Evolutionary conservation across 148 eudicot genomes (phyloP), one percentile per base, ranked within the genome.

Genomic region (Fallopia convolvulus): DNA sequence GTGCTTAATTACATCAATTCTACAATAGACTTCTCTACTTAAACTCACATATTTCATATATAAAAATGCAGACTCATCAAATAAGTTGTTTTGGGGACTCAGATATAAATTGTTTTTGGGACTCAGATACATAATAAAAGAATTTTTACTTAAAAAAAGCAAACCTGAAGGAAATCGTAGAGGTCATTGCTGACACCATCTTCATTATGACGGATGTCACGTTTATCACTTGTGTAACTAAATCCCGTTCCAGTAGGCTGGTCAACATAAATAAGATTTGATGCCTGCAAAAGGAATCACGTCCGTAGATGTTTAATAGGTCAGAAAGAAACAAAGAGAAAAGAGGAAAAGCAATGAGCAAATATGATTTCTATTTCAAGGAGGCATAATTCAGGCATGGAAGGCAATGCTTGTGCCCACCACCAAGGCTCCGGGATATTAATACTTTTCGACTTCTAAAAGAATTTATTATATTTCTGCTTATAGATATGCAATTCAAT

Each of bases 201-300:
- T 74, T 87, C 90, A 40, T 86, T 84, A 56, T 85, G 89, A 14
- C 90, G 87, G 56, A 91, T 83, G 48, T 93, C 96, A 33, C 74
- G 78, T 5, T 75, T 71, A 42, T 84, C 83, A 2, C 93, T 87
- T 66, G 83, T 89, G 50, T 90, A 90, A 75, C 97, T 92, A 78
- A 92, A 92, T 66, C 97, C 97, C 4, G 95, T 93, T 76, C 98
- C 98, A 78, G 84, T 79, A 76, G 98, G 98, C 81, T 93, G 98
- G 80, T 93, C 98, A 11, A 93, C 93, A 49, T 82, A 93, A 65
- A 93, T 89, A 44, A 93, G 87, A 79, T 93, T 93, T 12, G 96
- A 89, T 48, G 82, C 91, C 98, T 93, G 85, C 52, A 65, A 4
- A 77, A 46, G 40, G 11, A 63, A 63, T 3, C 70, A 63, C 70